These are phyloP conservation scores for Rhizopus delemar DNA, from an alignment of 371 early-diverging fungal genomes.

Conservation along the genomic window DNA sequence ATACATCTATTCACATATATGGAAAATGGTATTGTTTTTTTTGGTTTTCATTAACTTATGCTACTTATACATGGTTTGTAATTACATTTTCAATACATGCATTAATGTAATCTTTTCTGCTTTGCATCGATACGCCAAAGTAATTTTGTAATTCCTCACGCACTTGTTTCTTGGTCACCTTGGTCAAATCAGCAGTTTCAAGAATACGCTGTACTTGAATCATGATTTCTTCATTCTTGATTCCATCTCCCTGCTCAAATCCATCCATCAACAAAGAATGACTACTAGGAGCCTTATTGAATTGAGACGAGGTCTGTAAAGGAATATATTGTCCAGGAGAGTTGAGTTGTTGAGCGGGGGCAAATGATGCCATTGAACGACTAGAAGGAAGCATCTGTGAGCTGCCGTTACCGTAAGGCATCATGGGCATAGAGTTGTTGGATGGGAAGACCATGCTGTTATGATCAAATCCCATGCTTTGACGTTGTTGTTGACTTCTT, in stretches of 20 bases:
- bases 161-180: constrained; percentile 82
- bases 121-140: constrained; percentile 50
- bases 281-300: constrained; percentile 24
- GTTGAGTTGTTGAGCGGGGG: constrained; percentile 18
- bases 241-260: constrained; percentile 28
- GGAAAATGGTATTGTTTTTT: neutral
- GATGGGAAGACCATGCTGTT: constrained; percentile 39
- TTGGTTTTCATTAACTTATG: neutral
- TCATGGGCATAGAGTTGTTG: constrained; percentile 39
- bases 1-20: constrained; percentile 4
- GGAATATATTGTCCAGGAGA: constrained; percentile 31
- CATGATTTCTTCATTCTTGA: constrained; percentile 78
- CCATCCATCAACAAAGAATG: constrained; percentile 44
- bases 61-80: constrained; percentile 39
- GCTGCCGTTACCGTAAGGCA: constrained; percentile 28
- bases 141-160: constrained; percentile 44
- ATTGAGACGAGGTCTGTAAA: constrained; percentile 26
- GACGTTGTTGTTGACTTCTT: constrained; percentile 9
- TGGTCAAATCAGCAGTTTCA: constrained; percentile 73
- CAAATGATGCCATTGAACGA: constrained; percentile 24
- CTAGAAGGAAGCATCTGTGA: constrained; percentile 26
- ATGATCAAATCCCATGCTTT: constrained; percentile 27
- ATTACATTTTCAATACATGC: constrained; percentile 47
- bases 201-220: constrained; percentile 76
- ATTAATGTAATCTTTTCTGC: constrained; percentile 59